Conservation (phyloP, 805 yeast species). For the Wickerhamiella azyma region DNA sequence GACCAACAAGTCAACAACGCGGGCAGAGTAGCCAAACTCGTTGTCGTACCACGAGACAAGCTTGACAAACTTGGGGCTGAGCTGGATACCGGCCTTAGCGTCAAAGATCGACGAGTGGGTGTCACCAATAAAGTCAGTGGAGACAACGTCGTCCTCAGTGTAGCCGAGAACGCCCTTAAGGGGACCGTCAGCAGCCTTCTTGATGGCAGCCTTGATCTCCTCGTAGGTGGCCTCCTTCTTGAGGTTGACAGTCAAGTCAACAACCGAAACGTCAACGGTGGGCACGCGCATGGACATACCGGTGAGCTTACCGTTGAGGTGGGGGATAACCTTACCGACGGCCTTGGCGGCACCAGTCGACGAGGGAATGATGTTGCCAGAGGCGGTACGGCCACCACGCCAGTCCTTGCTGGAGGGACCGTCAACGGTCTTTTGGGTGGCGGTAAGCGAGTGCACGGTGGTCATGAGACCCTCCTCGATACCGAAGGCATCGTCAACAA, state of each 20-base stretch:
- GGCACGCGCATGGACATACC: constrained; percentile 93
- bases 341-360: constrained; percentile 98
- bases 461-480: constrained; percentile 90
- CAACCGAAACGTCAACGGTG: constrained; percentile 85
- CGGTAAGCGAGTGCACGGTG: constrained; percentile 91
- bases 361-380: constrained; percentile 89
- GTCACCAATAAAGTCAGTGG: constrained; percentile 78
- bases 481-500: constrained; percentile 71
- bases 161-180: constrained; percentile 76
- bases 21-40: constrained; percentile 92
- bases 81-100: constrained; percentile 78
- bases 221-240: constrained; percentile 66
- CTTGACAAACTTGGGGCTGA: constrained; percentile 82
- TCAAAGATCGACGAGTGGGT: constrained; percentile 79
- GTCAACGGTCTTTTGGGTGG: constrained; percentile 92
- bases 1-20: constrained; percentile 83
- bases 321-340: constrained; percentile 89
- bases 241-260: constrained; percentile 78
- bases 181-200: constrained; percentile 63
- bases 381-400: constrained; percentile 97
- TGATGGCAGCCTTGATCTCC: constrained; percentile 63
- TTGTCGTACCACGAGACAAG: constrained; percentile 91
- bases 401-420: constrained; percentile 97
- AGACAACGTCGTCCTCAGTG: constrained; percentile 88
- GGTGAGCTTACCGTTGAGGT: constrained; percentile 80